Conservation (phyloP, 169 alveolate genomes). For the Eimeria acervulina region DNA sequence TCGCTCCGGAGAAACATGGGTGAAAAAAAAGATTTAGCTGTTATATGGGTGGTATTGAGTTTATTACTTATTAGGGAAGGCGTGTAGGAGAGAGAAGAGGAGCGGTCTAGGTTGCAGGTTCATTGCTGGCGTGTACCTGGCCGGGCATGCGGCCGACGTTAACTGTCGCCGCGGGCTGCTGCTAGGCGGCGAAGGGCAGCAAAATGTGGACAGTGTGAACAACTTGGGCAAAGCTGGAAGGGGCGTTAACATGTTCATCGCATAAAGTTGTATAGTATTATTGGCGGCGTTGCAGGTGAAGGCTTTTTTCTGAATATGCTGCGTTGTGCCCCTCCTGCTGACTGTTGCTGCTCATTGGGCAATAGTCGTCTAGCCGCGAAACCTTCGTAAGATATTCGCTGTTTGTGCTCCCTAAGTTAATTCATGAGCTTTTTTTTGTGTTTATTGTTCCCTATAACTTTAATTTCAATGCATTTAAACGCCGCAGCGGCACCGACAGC, state of each 20-base stretch:
- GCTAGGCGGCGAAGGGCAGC: constrained; percentile 20
- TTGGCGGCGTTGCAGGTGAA: constrained; percentile 47
- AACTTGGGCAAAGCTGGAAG: neutral
- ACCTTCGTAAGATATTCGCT: neutral
- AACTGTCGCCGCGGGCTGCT: constrained; percentile 31
- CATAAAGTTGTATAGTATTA: neutral
- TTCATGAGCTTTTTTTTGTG: neutral
- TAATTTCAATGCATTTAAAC: neutral
- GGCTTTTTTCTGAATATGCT: constrained; percentile 27
- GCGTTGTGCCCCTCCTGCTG: constrained; percentile 64
- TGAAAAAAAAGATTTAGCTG: neutral
- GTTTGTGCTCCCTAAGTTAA: neutral
- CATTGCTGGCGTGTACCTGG: constrained; percentile 11
- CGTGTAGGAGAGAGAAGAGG: neutral
- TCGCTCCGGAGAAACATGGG: neutral
- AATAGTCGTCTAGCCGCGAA: neutral
- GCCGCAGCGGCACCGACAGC: neutral
- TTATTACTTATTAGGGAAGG: neutral
- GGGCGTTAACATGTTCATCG: constrained; percentile 9
- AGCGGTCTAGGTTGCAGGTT: neutral
- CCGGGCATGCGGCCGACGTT: constrained; percentile 42
- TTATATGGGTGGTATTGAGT: neutral
- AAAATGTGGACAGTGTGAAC: constrained; percentile 4
- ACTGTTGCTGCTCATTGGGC: constrained; percentile 31
- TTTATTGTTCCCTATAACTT: neutral